Evolutionary conservation across 2,329 filamentous ascomycete species (phyloP).

Genomic region (Diplodia seriata): DNA sequence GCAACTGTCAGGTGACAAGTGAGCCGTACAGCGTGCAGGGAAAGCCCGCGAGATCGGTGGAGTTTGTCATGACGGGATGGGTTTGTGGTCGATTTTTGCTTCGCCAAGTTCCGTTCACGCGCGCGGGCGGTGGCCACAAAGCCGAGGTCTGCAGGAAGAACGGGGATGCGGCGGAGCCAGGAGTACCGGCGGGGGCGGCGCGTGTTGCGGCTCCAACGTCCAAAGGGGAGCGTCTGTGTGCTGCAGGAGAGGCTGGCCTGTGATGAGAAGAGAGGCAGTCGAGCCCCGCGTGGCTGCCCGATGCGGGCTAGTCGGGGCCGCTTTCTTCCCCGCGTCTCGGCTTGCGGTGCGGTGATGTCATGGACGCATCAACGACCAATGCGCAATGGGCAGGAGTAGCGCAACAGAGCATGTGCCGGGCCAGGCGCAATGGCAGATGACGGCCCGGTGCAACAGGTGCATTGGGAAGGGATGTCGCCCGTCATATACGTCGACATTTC

Average conservation of each 20-base stretch:
- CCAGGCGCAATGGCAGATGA: background rate
- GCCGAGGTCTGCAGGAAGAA: background rate
- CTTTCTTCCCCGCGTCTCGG: constrained; percentile 10
- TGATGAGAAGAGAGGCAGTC: background rate
- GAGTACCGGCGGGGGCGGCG: background rate
- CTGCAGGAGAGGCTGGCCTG: background rate
- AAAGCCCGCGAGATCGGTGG: constrained; percentile 37
- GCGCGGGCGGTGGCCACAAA: constrained; percentile 6
- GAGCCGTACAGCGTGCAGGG: constrained; percentile 49
- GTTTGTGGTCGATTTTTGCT: background rate
- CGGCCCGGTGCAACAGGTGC: background rate
- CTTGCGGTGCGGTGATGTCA: constrained; percentile 17
- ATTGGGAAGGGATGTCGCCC: background rate
- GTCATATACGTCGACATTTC: constrained; percentile 10
- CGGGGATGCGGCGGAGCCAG: background rate
- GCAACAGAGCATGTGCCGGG: constrained; percentile 6
- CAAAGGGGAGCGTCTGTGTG: background rate
- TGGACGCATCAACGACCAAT: constrained; percentile 3
- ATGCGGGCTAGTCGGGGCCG: constrained; percentile 3
- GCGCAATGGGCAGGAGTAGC: background rate
- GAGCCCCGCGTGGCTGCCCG: constrained; percentile 4
- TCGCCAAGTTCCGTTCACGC: background rate
- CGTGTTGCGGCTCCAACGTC: constrained; percentile 17
- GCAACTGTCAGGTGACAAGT: background rate
- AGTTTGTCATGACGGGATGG: constrained; percentile 21